A percentile compares a stretch with the other conserved stretches of the same genome.
phyloP scores from a whole-genome alignment of 345 rosid genomes.

The Cardiospermum halicacabum region DNA sequence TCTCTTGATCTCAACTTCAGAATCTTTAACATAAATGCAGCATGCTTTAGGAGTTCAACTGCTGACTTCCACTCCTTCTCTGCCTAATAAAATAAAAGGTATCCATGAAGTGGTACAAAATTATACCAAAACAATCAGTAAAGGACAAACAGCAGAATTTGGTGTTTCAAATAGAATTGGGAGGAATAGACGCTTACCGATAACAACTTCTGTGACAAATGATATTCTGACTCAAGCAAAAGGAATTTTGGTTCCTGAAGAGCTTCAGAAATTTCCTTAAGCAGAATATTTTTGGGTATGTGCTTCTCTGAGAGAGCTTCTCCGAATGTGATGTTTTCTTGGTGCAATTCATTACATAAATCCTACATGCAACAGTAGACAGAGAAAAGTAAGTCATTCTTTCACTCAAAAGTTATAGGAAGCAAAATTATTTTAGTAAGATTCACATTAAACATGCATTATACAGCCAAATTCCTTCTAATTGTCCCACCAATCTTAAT shows the following conservation, averaged over 20 bases:
- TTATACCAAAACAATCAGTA: slow-evolving; percentile 2
- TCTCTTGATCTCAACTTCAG: slow-evolving; percentile 47
- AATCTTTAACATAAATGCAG: slow-evolving; percentile 43
- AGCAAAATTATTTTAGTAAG: background rate
- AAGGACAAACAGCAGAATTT: background rate
- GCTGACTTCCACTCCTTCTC: slow-evolving; percentile 49
- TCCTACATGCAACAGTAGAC: slow-evolving; percentile 48
- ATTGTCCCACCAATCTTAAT: background rate
- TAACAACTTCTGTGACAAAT: slow-evolving; percentile 46
- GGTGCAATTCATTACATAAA: slow-evolving; percentile 37
- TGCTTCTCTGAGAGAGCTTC: slow-evolving; percentile 28
- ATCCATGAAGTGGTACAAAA: slow-evolving; percentile 4
- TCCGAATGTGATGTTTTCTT: slow-evolving; percentile 25
- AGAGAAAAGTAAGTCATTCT: slow-evolving; percentile 7
- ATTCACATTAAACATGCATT: slow-evolving; percentile 1
- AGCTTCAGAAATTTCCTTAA: slow-evolving; percentile 35
- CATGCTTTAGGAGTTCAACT: slow-evolving; percentile 57
- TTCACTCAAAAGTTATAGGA: background rate
- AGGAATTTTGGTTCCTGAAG: slow-evolving; percentile 52
- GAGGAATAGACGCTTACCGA: slow-evolving; percentile 37
- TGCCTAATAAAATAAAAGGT: slow-evolving; percentile 44
- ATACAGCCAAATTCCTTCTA: background rate
- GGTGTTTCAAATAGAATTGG: background rate
- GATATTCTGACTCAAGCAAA: slow-evolving; percentile 58
- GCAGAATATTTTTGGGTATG: slow-evolving; percentile 26